These are phyloP conservation scores for Phytopythium litorale DNA, from an alignment of 352 stramenopile species.

Conservation along the genomic window DNA sequence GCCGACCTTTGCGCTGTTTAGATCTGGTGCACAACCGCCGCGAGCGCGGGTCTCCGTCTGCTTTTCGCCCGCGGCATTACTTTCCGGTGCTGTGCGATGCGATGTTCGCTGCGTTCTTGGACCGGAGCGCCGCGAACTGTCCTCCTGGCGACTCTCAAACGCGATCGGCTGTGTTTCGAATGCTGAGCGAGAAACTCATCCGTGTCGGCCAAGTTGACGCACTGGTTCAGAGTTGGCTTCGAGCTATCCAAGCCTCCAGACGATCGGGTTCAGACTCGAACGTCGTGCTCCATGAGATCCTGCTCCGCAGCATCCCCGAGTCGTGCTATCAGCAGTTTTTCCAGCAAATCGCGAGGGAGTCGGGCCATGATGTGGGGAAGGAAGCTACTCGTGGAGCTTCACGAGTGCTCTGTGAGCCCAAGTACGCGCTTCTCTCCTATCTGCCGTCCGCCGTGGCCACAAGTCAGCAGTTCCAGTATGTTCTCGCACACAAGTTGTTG, in stretches of 20 bases:
- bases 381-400: background rate
- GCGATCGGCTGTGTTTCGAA: conserved; percentile 33
- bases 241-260: conserved; percentile 14
- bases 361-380: background rate
- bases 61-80: conserved; percentile 46
- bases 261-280: background rate
- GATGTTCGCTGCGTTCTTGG: conserved; percentile 26
- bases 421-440: conserved; percentile 48
- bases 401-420: conserved; percentile 21
- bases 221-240: conserved; percentile 48
- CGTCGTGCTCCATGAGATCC: conserved; percentile 12
- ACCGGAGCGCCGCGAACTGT: conserved; percentile 8
- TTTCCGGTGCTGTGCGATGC: conserved; percentile 35
- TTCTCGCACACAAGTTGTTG: conserved; percentile 59
- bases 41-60: conserved; percentile 32
- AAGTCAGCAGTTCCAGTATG: conserved; percentile 65
- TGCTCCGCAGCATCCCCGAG: conserved; percentile 47
- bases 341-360: conserved; percentile 30
- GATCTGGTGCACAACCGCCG: conserved; percentile 68
- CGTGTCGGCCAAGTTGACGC: conserved; percentile 46
- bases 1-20: conserved; percentile 1
- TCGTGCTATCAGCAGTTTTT: conserved; percentile 51
- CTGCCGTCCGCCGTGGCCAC: conserved; percentile 25
- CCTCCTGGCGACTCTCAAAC: background rate
- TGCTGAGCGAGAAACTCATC: conserved; percentile 59